Percentiles rank a stretch among this genome's conserved stretches.
These are phyloP conservation scores for Populus pruinosa DNA, from an alignment of 345 rosid genomes.

Conservation along the genomic window DNA sequence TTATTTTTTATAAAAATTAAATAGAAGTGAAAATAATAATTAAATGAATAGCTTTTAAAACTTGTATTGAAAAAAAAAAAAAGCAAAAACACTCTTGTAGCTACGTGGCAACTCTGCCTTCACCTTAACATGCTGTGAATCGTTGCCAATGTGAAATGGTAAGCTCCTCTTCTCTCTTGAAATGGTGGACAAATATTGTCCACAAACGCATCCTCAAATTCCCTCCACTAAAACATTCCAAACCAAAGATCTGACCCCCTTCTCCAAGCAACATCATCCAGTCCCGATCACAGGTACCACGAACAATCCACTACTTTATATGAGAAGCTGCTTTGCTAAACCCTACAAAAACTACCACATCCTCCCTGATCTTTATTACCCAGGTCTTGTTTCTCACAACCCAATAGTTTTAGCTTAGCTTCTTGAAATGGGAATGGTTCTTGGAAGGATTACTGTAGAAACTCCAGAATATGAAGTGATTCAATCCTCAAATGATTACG, in stretches of 20 bases:
- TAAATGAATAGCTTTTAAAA: no score
- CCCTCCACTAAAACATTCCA: constrained; percentile 8
- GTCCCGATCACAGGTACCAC: background rate
- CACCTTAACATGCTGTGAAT: no score
- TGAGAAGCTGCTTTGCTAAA: no score
- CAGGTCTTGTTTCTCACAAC: no score
- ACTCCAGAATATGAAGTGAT: constrained; percentile 63
- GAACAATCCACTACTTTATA: background rate
- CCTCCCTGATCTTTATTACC: no score
- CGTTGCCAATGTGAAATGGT: no score
- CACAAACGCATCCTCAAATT: constrained; percentile 14
- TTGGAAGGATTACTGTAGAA: constrained; percentile 72
- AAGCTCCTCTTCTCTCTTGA: background rate
- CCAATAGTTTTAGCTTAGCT: background rate
- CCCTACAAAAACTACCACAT: no score
- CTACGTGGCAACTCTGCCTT: no score
- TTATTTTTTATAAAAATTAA: no score
- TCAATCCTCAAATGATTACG: constrained; percentile 50
- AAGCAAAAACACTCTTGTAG: no score
- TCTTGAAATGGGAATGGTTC: constrained; percentile 60
- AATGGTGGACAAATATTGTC: constrained; percentile 31
- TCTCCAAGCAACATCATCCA: constrained; percentile 9
- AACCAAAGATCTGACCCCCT: background rate
- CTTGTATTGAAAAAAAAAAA: no score
- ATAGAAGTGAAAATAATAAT: accelerated